Evolutionary conservation across 345 rosid genomes (phyloP), one percentile per base, ranked within the genome.

Genomic region (Stellera chamaejasme): DNA sequence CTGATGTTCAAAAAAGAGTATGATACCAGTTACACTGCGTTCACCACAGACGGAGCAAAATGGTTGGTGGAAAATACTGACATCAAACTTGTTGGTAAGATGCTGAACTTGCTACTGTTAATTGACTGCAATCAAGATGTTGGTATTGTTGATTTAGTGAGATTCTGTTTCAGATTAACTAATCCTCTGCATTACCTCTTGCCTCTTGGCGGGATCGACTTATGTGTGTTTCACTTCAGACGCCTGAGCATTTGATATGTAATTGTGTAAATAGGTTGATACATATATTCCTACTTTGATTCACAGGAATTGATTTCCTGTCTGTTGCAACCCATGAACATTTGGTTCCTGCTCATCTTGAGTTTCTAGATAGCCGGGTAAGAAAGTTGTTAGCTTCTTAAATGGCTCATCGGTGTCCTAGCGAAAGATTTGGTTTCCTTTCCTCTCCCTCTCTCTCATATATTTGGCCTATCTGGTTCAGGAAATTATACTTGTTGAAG

Each of bases 41-140:
- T 88, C 66, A 84, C 76, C 66, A 67, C 61, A 43, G 98, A 88
- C n/a, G 98, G 90, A 6, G 95, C 93, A 6, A 83, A 78, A 51
- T 92, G 96, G 95, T 71, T 92, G 82, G 90, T 82, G 10, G 90
- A 92, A 46, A 92, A 88, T 61, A 88, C 98, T 0, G 89, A 86
- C 73, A 78, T 92, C 77, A 92, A 84, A 69, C 78, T 92, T 52
- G 79, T 92, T 3, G 98, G 90, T 92, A 74, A 63, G 75, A 43
- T 42, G 6, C 39, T 32, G 9, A 32, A 4, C 39, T 32, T 32
- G 39, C 39, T 32, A 32, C 39, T 32, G 39, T 32, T 32, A 32
- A 32, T 32, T 1, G 1, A 32, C 39, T 32, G 39, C 7, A 32
- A 32, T 32, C 39, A 3, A 32, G 39, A 32, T 7, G 39, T 32